These are phyloP conservation scores for Saprolegnia parasitica DNA, from an alignment of 352 stramenopile genomes.

Conservation along the genomic window DNA sequence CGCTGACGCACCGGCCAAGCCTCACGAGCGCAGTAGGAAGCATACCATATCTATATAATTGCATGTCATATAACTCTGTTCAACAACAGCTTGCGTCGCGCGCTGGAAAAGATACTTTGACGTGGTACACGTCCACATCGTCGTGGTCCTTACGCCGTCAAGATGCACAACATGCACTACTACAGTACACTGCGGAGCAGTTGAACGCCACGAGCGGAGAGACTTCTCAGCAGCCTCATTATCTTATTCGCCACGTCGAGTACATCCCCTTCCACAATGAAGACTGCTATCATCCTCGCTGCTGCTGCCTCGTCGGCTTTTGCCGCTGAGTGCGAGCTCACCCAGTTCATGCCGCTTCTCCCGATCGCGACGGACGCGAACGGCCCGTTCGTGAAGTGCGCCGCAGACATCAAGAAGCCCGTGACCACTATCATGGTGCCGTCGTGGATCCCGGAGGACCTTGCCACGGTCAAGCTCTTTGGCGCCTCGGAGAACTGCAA, in stretches of 20 bases:
- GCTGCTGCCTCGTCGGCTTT: constrained; percentile 3
- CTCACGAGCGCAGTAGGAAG: too few relatives aligned
- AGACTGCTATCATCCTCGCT: constrained; percentile 1
- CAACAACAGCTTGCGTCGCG: too few relatives aligned
- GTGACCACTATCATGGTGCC: not conserved
- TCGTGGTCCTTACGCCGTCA: too few relatives aligned
- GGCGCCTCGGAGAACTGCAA: constrained; percentile 6
- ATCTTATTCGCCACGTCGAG: not conserved
- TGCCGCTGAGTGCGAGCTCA: not conserved
- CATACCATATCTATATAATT: too few relatives aligned
- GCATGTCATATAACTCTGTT: too few relatives aligned
- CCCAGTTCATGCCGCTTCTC: not conserved
- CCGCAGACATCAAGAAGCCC: not conserved
- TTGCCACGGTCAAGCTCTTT: not conserved
- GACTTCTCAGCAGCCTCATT: not conserved
- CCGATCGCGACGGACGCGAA: constrained; percentile 1
- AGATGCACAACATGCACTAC: too few relatives aligned
- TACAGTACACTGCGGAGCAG: too few relatives aligned
- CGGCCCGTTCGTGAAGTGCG: not conserved
- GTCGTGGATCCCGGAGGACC: constrained; percentile 7
- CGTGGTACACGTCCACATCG: too few relatives aligned
- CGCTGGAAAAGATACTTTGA: too few relatives aligned
- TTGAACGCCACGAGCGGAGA: too few relatives aligned
- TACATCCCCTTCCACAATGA: not conserved
- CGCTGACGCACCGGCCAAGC: too few relatives aligned